A percentile compares a stretch with the other conserved stretches of the same genome.
Conservation (phyloP, 2,329 filamentous ascomycete genomes). For the Dactylellina sp. region DNA sequence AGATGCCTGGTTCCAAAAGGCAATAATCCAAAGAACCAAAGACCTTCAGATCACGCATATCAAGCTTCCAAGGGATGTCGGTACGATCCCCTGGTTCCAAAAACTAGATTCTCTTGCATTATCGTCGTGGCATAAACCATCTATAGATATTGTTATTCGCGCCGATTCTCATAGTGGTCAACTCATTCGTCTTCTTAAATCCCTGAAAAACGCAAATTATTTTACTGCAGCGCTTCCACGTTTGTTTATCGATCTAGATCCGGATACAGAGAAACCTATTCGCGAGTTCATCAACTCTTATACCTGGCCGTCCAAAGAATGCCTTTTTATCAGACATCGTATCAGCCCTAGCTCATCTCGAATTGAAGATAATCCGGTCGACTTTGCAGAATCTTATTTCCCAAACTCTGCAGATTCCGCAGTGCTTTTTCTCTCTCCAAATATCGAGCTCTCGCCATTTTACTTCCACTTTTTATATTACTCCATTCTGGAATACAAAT, state of each 20-base stretch:
- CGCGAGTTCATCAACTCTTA: slow-evolving; percentile 73
- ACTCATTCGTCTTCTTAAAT: slow-evolving; percentile 79
- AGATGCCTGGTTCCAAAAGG: slow-evolving; percentile 75
- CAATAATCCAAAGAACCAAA: slow-evolving; percentile 70
- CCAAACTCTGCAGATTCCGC: slow-evolving; percentile 73
- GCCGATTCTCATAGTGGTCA: slow-evolving; percentile 78
- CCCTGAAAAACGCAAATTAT: slow-evolving; percentile 80
- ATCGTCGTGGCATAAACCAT: slow-evolving; percentile 81
- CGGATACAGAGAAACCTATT: slow-evolving; percentile 72
- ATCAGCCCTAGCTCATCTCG: slow-evolving; percentile 72
- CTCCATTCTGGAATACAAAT: slow-evolving; percentile 78
- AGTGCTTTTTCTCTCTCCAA: slow-evolving; percentile 84
- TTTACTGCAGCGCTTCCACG: slow-evolving; percentile 76
- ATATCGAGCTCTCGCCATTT: slow-evolving; percentile 80
- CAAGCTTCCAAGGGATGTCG: slow-evolving; percentile 75
- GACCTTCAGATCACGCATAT: slow-evolving; percentile 74
- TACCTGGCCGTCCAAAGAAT: slow-evolving; percentile 74
- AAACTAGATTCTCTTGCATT: slow-evolving; percentile 80
- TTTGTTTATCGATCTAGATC: slow-evolving; percentile 85
- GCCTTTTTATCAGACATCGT: slow-evolving; percentile 79
- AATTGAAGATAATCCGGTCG: slow-evolving; percentile 77
- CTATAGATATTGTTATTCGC: slow-evolving; percentile 85
- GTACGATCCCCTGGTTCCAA: slow-evolving; percentile 79
- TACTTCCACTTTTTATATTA: slow-evolving; percentile 92
- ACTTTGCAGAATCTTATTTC: slow-evolving; percentile 87